phyloP scores from a whole-genome alignment of 208 protist species.

The Trypanosoma mega region DNA sequence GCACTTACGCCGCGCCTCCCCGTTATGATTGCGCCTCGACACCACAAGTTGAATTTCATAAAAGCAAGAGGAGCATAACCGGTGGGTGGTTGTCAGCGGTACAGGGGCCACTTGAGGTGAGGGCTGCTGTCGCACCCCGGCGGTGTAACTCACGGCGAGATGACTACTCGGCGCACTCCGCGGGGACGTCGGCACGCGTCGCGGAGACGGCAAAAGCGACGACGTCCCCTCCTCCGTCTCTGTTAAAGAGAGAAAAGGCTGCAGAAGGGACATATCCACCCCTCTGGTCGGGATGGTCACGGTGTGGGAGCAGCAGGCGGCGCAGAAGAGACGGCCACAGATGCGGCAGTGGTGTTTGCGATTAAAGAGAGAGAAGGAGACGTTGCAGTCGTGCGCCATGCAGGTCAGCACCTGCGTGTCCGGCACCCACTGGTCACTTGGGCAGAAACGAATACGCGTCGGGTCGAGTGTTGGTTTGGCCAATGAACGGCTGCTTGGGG shows the following conservation, averaged over 20 bases:
- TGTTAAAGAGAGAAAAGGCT: too few species aligned
- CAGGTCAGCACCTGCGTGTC: conserved; percentile 76
- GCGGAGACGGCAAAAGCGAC: not conserved
- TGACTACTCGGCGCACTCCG: conserved; percentile 7
- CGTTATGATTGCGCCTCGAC: conserved; percentile 56
- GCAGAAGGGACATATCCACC: too few species aligned
- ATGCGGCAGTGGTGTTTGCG: conserved; percentile 79
- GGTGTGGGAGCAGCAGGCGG: conserved; percentile 61
- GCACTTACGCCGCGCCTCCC: conserved; percentile 64
- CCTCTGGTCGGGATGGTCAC: conserved; percentile 3
- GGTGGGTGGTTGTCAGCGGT: conserved; percentile 20
- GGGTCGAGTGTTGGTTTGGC: conserved; percentile 66
- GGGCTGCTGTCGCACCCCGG: not conserved
- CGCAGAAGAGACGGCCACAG: conserved; percentile 79
- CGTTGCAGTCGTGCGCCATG: conserved; percentile 79
- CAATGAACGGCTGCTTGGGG: too few species aligned
- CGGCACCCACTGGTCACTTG: conserved; percentile 59
- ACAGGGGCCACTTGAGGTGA: not conserved
- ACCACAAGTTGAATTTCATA: conserved; percentile 88
- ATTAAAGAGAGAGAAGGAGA: conserved; percentile 78
- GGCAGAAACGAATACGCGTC: conserved; percentile 52
- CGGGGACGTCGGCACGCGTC: not conserved
- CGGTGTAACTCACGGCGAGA: not conserved
- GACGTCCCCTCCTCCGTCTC: too few species aligned
- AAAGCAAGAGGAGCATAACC: conserved; percentile 60